Percentiles rank a stretch among this genome's conserved stretches.
These are phyloP conservation scores for Entrophospora sp. DNA, from an alignment of 192 early-diverging fungal species.

Conservation along the genomic window DNA sequence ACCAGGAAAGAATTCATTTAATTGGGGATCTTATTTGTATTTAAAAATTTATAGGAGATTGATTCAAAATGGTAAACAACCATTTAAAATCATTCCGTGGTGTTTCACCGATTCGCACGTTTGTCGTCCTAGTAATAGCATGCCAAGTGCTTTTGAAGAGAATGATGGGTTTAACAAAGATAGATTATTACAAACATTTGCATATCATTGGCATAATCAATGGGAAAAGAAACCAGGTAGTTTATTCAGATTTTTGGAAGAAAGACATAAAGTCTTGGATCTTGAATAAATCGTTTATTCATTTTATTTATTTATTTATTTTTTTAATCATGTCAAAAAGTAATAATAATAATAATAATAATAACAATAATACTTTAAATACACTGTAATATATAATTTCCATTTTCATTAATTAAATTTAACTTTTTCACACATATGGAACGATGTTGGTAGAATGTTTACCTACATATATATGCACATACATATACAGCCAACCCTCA, in stretches of 20 bases:
- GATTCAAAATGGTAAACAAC: conserved; percentile 26
- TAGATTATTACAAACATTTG: conserved; percentile 28
- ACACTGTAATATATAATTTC: too few relatives aligned
- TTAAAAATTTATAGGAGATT: conserved; percentile 30
- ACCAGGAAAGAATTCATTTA: conserved; percentile 26
- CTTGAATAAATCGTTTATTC: too few relatives aligned
- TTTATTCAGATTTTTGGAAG: conserved; percentile 30
- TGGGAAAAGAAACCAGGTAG: conserved; percentile 33
- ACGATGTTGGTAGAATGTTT: too few relatives aligned
- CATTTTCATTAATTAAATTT: too few relatives aligned
- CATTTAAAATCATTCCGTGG: conserved; percentile 36
- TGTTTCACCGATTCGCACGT: conserved; percentile 34
- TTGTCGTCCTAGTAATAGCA: conserved; percentile 30
- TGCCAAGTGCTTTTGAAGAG: conserved; percentile 37
- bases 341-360: too few relatives aligned
- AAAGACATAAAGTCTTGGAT: too few relatives aligned
- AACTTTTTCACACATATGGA: too few relatives aligned
- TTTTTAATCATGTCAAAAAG: too few relatives aligned
- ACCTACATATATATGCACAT: too few relatives aligned
- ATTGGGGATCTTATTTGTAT: conserved; percentile 36
- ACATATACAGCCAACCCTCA: too few relatives aligned
- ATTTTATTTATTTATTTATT: too few relatives aligned
- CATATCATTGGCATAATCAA: conserved; percentile 40
- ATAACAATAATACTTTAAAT: too few relatives aligned
- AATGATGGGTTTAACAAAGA: conserved; percentile 25